Evolutionary conservation across 305 asterid species (phyloP).

Genomic region (Andrographis paniculata): DNA sequence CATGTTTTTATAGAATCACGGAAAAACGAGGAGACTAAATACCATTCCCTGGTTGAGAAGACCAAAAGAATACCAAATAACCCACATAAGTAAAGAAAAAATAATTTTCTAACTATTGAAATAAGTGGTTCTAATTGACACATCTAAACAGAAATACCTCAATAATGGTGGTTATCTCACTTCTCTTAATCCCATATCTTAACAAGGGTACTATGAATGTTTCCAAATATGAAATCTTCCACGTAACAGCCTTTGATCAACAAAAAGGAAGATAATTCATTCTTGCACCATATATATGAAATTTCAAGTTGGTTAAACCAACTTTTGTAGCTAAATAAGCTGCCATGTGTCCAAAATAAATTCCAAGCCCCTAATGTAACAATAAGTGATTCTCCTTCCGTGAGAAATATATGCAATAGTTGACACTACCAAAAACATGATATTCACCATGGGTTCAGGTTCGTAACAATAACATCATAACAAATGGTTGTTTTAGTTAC

Average conservation of each 20-base stretch:
- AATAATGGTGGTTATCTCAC: slow-evolving; percentile 74
- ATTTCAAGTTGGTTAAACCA: slow-evolving; percentile 27
- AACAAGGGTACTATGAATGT: slow-evolving; percentile 25
- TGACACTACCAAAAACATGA: too few relatives aligned
- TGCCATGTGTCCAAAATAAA: slow-evolving; percentile 80
- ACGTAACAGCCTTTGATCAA: slow-evolving; percentile 22
- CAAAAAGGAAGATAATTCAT: slow-evolving; percentile 16
- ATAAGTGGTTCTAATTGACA: slow-evolving; percentile 11
- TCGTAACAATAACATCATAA: too few relatives aligned
- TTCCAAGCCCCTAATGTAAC: slow-evolving; percentile 79
- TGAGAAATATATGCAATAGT: slow-evolving; percentile 24
- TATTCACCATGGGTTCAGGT: too few relatives aligned
- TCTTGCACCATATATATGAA: slow-evolving; percentile 13
- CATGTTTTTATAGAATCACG: slow-evolving; percentile 43
- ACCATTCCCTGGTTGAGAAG: slow-evolving; percentile 56
- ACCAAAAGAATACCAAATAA: slow-evolving; percentile 14
- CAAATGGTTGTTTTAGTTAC: too few relatives aligned
- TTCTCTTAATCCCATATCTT: slow-evolving; percentile 41
- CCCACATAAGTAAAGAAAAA: background rate
- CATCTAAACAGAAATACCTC: slow-evolving; percentile 45
- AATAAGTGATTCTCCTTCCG: slow-evolving; percentile 86
- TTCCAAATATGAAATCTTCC: slow-evolving; percentile 43
- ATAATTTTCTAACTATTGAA: slow-evolving; percentile 2
- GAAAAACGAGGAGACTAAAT: slow-evolving; percentile 70
- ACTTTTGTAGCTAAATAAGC: slow-evolving; percentile 63